phyloP scores from a whole-genome alignment of 129 eudicot species.

The Glebionis coronaria region DNA sequence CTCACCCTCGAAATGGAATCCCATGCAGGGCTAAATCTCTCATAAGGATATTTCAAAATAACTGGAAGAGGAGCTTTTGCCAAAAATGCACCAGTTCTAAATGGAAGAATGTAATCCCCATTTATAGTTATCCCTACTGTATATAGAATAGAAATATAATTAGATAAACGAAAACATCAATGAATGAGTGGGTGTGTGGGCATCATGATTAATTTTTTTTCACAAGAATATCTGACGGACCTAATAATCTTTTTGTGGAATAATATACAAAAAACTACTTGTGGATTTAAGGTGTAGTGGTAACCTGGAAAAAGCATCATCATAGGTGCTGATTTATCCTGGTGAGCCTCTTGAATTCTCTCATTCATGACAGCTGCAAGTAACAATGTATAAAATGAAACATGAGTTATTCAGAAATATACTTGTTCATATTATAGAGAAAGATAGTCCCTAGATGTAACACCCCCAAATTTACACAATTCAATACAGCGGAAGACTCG shows the following conservation, averaged over 20 bases:
- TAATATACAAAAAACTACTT: no score
- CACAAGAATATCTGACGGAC: neutral
- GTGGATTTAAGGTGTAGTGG: no score
- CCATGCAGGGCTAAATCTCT: slow-evolving; percentile 80
- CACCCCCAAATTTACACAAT: no score
- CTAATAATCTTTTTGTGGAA: no score
- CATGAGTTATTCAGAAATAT: slow-evolving; percentile 6
- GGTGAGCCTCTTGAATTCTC: slow-evolving; percentile 77
- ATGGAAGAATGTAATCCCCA: slow-evolving; percentile 84
- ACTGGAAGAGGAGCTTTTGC: slow-evolving; percentile 88
- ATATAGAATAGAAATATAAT: neutral
- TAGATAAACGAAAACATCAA: neutral
- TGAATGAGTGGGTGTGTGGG: neutral
- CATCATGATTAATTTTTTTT: neutral
- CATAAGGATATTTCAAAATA: slow-evolving; percentile 81
- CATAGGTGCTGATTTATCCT: slow-evolving; percentile 67
- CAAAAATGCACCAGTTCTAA: slow-evolving; percentile 86
- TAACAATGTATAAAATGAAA: slow-evolving; percentile 18
- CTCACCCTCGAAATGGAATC: no score
- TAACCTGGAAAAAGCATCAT: slow-evolving; percentile 98
- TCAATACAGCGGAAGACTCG: no score
- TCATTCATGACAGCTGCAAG: slow-evolving; percentile 81
- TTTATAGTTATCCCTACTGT: slow-evolving; percentile 96
- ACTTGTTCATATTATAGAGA: neutral
- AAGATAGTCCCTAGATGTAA: neutral